Evolutionary conservation across 139 green algal genomes (phyloP), one percentile per base, ranked within the genome.

Genomic region (Picocystis salinarum): DNA sequence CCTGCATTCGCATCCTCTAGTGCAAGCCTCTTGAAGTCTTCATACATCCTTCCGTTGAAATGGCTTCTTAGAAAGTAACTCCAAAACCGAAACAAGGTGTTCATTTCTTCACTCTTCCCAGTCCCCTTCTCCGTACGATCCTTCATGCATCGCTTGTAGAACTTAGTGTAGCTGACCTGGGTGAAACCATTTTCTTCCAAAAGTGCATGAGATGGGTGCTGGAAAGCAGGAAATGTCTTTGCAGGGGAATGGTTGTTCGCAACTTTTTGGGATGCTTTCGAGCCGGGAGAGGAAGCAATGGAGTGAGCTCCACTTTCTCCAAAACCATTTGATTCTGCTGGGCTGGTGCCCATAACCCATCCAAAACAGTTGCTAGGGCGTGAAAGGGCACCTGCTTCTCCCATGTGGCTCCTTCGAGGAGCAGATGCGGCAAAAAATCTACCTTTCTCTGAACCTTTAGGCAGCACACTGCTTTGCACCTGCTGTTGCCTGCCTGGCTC

Each of bases 31-130:
- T 53, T 59, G 60, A 92, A 92, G 42, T 85, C 70, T 10, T 62
- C 55, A 57, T 93, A 93, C 82, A 96, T 94, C 33, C 41, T 54
- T 33, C 74, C 48, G 55, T 92, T 91, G 73, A 88, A 95, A 52
- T 75, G 69, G 46, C 85, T 79, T 23, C 87, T 66, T 57, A 97
- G 67, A 60, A 95, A 96, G 69, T 93, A 96, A 61, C 63, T 85
- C 86, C 86, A 96, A 61, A 96, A 96, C 29, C 85, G 69, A 70
- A 93, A 95, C 34, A 97, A 63, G 25, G 77, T 91, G 73, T 95
- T 94, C 85, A 97, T 96, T 65, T 97, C 81, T 53, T 97, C 85
- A 29, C 53, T 76, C 33, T 69, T 46, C 2, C 80, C 79, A 28
- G 64, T 55, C 25, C 79, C 77, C 46, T 68, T 64, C 26, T 56